Evolutionary conservation across 2,329 filamentous ascomycete genomes (phyloP).

Genomic region (Fusarium agapanthi): DNA sequence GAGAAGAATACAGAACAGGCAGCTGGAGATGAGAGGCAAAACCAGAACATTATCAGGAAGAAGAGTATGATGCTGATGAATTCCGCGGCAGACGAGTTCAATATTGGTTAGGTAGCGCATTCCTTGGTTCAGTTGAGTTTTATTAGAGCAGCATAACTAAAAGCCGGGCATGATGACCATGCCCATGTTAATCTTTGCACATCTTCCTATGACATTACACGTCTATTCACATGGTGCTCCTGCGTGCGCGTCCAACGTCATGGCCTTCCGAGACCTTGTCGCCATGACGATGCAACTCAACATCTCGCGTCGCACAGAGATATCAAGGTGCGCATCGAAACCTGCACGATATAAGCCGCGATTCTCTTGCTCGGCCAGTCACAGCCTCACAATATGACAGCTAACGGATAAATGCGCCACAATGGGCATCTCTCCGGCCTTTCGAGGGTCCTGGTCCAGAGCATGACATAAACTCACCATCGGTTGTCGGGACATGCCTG

Average conservation of each 20-base stretch:
- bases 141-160: constrained; percentile 24
- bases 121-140: constrained; percentile 23
- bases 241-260: constrained; percentile 15
- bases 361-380: constrained; percentile 15
- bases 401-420: constrained; percentile 19
- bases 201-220: neutral
- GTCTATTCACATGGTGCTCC: neutral
- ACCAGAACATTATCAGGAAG: constrained; percentile 61
- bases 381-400: constrained; percentile 25
- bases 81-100: constrained; percentile 72
- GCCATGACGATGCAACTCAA: constrained; percentile 12
- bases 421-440: constrained; percentile 9
- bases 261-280: neutral
- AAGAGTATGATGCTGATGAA: constrained; percentile 73
- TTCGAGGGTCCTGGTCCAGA: constrained; percentile 21
- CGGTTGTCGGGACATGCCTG: constrained; percentile 15
- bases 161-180: constrained; percentile 25
- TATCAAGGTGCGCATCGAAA: constrained; percentile 3
- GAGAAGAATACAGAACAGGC: constrained; percentile 51
- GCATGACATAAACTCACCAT: constrained; percentile 27
- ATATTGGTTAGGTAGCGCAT: constrained; percentile 62
- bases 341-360: constrained; percentile 6
- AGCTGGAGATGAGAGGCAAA: constrained; percentile 43
- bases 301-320: constrained; percentile 12
- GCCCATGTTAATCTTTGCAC: constrained; percentile 8